These are phyloP conservation scores for Colletotrichum euphorbiae DNA, from an alignment of 2,329 filamentous ascomycete species.

Conservation along the genomic window DNA sequence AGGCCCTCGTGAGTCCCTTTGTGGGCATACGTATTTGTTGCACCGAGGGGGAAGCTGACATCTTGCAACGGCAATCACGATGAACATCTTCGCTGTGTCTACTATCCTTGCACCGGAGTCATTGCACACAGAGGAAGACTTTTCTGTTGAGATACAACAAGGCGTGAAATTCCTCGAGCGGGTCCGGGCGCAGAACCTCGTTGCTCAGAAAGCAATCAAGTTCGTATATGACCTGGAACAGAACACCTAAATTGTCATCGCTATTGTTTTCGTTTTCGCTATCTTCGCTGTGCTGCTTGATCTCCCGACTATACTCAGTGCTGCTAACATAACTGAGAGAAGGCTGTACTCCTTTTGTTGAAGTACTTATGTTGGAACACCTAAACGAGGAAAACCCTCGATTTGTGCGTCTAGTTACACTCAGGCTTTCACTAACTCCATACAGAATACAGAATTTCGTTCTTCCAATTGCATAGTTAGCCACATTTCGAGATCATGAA, in stretches of 20 bases:
- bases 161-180: neutral
- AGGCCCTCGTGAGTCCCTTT: neutral
- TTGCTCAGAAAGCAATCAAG: neutral
- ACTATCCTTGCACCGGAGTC: neutral
- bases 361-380: too few species aligned
- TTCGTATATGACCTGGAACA: neutral
- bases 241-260: neutral
- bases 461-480: accelerated
- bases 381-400: too few species aligned
- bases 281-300: too few species aligned
- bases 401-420: too few species aligned
- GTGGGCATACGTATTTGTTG: too few species aligned
- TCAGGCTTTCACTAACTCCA: too few species aligned
- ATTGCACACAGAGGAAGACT: neutral
- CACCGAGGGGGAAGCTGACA: neutral
- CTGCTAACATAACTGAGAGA: too few species aligned
- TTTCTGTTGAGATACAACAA: neutral
- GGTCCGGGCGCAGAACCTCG: neutral
- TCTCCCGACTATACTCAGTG: too few species aligned
- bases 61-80: neutral
- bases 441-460: neutral
- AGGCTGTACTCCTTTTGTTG: too few species aligned
- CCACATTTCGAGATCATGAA: neutral
- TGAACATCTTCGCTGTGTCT: conserved; percentile 3
- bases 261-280: too few species aligned